A percentile compares a stretch with the other conserved stretches of the same genome.
Evolutionary conservation across 2,329 filamentous ascomycete species (phyloP).

Genomic region (Aspergillus melleus): DNA sequence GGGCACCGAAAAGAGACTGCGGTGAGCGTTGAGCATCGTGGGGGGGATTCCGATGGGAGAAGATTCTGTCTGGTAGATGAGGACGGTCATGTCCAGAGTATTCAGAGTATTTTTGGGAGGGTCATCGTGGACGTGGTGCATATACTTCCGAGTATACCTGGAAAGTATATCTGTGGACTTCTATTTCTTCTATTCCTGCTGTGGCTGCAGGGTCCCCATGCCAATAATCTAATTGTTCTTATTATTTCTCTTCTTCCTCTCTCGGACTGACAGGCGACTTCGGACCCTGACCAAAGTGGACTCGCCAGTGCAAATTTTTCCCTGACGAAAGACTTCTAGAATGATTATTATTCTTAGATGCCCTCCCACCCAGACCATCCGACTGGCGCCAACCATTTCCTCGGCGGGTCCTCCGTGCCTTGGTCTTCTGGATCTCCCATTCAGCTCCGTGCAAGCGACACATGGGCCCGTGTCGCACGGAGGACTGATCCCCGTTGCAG

Average conservation of each 20-base stretch:
- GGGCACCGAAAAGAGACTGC: too few species aligned
- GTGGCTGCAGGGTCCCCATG: not conserved
- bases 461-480: constrained; percentile 4
- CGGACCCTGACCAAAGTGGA: not conserved
- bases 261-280: not conserved
- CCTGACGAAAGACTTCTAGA: not conserved
- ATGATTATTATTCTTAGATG: not conserved
- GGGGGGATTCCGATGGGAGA: too few species aligned
- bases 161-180: not conserved
- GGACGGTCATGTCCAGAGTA: too few species aligned
- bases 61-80: too few species aligned
- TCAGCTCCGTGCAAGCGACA: not conserved
- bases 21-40: too few species aligned
- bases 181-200: too few species aligned
- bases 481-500: constrained; percentile 9
- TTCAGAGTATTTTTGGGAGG: too few species aligned
- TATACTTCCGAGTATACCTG: too few species aligned
- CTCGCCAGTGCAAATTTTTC: not conserved
- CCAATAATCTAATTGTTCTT: not conserved
- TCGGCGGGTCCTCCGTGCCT: not conserved
- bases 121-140: too few species aligned
- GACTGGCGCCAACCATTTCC: not conserved
- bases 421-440: not conserved
- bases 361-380: not conserved
- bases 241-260: not conserved